Evolutionary conservation across 2,329 filamentous ascomycete genomes (phyloP).

Genomic region (Amauroascus niger): DNA sequence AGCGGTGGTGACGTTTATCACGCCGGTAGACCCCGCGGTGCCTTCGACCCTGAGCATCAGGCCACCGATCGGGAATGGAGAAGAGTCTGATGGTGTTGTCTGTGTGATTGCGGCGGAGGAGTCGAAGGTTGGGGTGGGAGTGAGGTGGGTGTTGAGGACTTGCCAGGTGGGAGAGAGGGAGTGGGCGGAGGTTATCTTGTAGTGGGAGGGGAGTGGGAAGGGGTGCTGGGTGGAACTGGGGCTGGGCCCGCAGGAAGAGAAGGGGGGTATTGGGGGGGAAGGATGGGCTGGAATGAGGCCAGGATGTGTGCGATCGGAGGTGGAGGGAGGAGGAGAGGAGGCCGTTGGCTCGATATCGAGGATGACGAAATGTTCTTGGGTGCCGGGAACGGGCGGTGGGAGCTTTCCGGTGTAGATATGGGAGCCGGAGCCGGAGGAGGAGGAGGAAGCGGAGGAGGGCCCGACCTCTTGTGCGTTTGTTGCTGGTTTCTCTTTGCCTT

Average conservation of each 20-base stretch:
- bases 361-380: conserved; percentile 48
- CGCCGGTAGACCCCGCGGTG: conserved; percentile 26
- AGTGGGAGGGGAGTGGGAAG: conserved; percentile 23
- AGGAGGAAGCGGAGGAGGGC: background rate
- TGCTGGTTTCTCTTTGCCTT: conserved; percentile 9
- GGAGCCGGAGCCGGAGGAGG: background rate
- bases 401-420: conserved; percentile 20
- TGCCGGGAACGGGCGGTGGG: conserved; percentile 39
- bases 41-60: conserved; percentile 41
- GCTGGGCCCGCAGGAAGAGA: conserved; percentile 47
- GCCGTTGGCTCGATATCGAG: conserved; percentile 41
- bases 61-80: conserved; percentile 34
- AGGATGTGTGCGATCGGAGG: conserved; percentile 22
- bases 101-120: conserved; percentile 29
- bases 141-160: conserved; percentile 46
- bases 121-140: conserved; percentile 55
- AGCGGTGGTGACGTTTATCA: conserved; percentile 15
- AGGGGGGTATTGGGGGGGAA: no score
- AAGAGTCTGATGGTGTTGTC: background rate
- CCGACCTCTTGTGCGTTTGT: background rate
- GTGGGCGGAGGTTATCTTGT: conserved; percentile 55
- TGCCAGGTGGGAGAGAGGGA: conserved; percentile 69
- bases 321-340: background rate
- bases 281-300: conserved; percentile 53
- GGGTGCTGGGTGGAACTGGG: conserved; percentile 38